Conservation (phyloP, 116 monocot genomes). For the Phalaenopsis hybrid region DNA sequence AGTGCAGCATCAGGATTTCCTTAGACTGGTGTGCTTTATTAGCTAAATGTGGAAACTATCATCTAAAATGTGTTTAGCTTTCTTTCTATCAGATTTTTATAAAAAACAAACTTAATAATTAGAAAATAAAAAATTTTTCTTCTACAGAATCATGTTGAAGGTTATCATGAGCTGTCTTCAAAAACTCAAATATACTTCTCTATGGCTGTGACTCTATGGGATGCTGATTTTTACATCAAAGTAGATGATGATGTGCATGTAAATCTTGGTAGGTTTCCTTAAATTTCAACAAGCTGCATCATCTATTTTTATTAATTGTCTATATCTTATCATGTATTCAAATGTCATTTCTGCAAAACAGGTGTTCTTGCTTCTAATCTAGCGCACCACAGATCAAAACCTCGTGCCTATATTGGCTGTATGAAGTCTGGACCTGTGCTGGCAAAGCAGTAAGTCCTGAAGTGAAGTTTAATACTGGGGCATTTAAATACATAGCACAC, state of each 20-base stretch:
- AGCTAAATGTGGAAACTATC: background rate
- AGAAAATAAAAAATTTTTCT: background rate
- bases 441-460: slow-evolving; percentile 46
- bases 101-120: background rate
- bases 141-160: slow-evolving; percentile 73
- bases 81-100: background rate
- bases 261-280: slow-evolving; percentile 43
- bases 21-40: slow-evolving; percentile 47
- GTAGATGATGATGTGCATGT: slow-evolving; percentile 85
- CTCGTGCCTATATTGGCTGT: slow-evolving; percentile 71
- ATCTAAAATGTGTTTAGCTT: background rate
- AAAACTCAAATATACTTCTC: slow-evolving; percentile 80
- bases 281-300: background rate
- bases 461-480: no score
- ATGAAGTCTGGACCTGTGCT: slow-evolving; percentile 92
- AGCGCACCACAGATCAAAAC: slow-evolving; percentile 59
- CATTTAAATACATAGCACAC: no score
- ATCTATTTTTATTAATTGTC: background rate
- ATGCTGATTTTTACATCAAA: slow-evolving; percentile 89
- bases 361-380: slow-evolving; percentile 47
- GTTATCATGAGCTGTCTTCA: slow-evolving; percentile 59
- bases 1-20: slow-evolving; percentile 62
- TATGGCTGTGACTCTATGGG: slow-evolving; percentile 58
- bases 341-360: slow-evolving; percentile 17
- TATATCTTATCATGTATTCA: background rate